Evolutionary conservation across 305 asterid genomes (phyloP).

Genomic region (Fraxinus albicans): DNA sequence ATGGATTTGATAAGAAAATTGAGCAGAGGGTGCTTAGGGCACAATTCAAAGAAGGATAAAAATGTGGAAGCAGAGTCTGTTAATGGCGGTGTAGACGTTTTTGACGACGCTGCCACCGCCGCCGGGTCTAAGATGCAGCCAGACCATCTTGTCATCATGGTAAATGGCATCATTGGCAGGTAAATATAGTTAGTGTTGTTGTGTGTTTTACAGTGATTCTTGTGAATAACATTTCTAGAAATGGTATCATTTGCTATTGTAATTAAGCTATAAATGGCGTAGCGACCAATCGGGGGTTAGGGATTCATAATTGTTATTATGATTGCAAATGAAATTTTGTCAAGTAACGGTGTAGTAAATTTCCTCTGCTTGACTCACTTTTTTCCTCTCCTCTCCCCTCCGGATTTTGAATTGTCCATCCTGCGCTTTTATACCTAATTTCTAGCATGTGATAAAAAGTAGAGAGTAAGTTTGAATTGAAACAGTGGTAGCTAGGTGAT

Average conservation of each 20-base stretch:
- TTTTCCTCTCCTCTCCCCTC: neutral
- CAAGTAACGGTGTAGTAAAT: neutral
- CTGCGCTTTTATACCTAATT: neutral
- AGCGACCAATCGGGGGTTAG: neutral
- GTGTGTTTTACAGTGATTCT: neutral
- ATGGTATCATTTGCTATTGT: neutral
- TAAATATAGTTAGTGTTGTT: slow-evolving; percentile 8
- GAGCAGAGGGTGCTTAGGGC: slow-evolving; percentile 59
- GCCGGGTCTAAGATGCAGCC: slow-evolving; percentile 60
- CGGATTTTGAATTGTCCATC: neutral
- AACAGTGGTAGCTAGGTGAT: neutral
- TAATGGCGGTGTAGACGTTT: slow-evolving; percentile 71
- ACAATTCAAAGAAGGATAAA: slow-evolving; percentile 41
- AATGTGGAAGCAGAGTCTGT: slow-evolving; percentile 57
- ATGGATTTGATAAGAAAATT: slow-evolving; percentile 56
- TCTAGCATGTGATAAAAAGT: neutral
- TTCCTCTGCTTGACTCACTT: neutral
- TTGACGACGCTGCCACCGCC: slow-evolving; percentile 48
- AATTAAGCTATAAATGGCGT: neutral
- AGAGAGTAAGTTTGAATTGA: neutral
- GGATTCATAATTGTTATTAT: neutral
- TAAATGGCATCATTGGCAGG: slow-evolving; percentile 65
- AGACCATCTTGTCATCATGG: slow-evolving; percentile 66
- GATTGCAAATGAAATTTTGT: neutral
- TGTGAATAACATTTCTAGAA: neutral